Evolutionary conservation across 2,329 filamentous ascomycete genomes (phyloP).

Genomic region (Ophiostoma populinum): DNA sequence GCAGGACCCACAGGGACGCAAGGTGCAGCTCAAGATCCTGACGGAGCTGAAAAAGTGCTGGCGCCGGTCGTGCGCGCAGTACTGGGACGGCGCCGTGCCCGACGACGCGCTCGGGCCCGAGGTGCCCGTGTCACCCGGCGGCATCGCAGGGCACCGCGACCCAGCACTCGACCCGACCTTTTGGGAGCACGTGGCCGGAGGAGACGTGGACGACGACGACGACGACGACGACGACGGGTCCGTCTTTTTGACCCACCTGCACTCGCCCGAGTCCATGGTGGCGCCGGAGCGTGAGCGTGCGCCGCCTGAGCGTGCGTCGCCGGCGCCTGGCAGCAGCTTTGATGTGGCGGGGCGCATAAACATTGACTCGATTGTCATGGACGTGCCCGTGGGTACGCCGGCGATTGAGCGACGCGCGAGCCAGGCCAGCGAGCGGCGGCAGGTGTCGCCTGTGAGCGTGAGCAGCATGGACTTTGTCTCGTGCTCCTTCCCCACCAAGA

Average conservation of each 20-base stretch:
- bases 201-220: conserved; percentile 27
- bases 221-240: conserved; percentile 19
- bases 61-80: conserved; percentile 75
- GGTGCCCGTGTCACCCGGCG: conserved; percentile 57
- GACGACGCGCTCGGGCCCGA: conserved; percentile 43
- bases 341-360: conserved; percentile 24
- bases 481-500: conserved; percentile 44
- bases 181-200: conserved; percentile 30
- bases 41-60: conserved; percentile 94
- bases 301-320: too few relatives aligned
- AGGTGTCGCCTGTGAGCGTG: conserved; percentile 37
- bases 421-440: conserved; percentile 18
- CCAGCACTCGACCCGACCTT: conserved; percentile 35
- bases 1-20: conserved; percentile 25
- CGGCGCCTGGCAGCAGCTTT: conserved; percentile 1
- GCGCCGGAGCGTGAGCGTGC: background rate
- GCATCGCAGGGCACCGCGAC: conserved; percentile 45
- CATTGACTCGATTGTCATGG: conserved; percentile 29
- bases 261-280: conserved; percentile 8
- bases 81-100: conserved; percentile 66
- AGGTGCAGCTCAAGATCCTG: conserved; percentile 63
- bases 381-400: conserved; percentile 30
- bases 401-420: conserved; percentile 16
- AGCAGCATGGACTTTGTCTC: conserved; percentile 44
- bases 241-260: conserved; percentile 19